Conservation (phyloP, 306 rosid species). For the Prinsepia uniflora region DNA sequence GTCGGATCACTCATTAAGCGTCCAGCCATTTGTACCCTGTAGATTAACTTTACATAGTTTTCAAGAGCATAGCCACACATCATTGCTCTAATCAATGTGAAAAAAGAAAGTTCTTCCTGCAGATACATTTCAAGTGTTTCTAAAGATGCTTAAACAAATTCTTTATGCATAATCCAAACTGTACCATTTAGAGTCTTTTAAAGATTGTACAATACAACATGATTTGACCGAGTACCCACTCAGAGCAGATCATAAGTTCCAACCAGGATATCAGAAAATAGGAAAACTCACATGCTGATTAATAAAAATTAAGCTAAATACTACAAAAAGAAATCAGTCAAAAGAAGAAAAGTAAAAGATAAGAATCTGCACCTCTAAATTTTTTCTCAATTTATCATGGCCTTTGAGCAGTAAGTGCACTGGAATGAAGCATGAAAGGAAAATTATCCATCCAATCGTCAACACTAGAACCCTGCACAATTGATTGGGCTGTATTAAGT, state of each 20-base stretch:
- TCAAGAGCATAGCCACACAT: neutral
- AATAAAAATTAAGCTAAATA: neutral
- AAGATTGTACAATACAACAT: neutral
- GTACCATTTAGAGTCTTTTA: neutral
- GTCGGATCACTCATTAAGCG: neutral
- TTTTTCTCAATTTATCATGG: constrained; percentile 63
- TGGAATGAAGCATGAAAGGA: constrained; percentile 80
- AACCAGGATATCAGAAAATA: neutral
- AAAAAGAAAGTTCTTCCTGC: no score
- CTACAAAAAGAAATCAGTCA: neutral
- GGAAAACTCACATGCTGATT: neutral
- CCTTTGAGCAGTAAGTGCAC: constrained; percentile 72
- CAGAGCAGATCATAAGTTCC: neutral
- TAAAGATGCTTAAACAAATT: neutral
- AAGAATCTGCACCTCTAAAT: constrained; percentile 64
- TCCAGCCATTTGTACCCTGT: neutral
- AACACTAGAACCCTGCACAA: constrained; percentile 74
- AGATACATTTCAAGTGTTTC: neutral
- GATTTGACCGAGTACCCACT: neutral
- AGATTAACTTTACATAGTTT: neutral
- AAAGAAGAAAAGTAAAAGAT: constrained; percentile 3
- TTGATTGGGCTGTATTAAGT: constrained; percentile 5
- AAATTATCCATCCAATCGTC: constrained; percentile 89
- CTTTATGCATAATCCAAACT: neutral
- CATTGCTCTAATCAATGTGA: neutral